Evolutionary conservation across 1,284 basidiomycete species (phyloP).

Genomic region (Naganishia cerealis): DNA sequence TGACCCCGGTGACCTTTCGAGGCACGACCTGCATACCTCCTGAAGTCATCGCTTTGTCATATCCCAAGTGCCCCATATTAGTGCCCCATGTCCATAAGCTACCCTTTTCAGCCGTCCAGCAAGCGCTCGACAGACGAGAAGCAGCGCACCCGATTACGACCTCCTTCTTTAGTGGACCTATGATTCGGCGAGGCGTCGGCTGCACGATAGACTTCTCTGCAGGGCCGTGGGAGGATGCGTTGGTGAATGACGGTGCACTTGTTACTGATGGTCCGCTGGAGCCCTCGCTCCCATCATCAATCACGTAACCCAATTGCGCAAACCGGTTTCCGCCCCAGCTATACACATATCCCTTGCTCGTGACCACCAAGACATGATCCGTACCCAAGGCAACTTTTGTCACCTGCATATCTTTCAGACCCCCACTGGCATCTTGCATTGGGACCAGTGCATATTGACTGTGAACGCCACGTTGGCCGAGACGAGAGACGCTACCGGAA

Average conservation of each 20-base stretch:
- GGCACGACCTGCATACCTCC: slow-evolving; percentile 69
- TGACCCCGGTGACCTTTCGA: slow-evolving; percentile 76
- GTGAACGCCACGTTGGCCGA: slow-evolving; percentile 69
- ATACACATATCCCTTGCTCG: slow-evolving; percentile 74
- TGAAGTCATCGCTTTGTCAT: slow-evolving; percentile 71
- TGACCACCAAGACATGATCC: slow-evolving; percentile 88
- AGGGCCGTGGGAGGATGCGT: slow-evolving; percentile 35
- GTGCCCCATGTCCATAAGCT: slow-evolving; percentile 95
- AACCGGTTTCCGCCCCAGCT: slow-evolving; percentile 91
- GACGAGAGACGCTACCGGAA: slow-evolving; percentile 52
- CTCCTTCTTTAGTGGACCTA: slow-evolving; percentile 77
- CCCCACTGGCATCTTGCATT: slow-evolving; percentile 56
- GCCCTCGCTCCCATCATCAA: slow-evolving; percentile 60
- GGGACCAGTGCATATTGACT: slow-evolving; percentile 73
- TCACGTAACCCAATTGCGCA: slow-evolving; percentile 80
- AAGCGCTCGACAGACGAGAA: slow-evolving; percentile 81
- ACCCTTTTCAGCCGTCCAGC: slow-evolving; percentile 68
- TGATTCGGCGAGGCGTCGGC: slow-evolving; percentile 70
- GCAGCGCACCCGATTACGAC: slow-evolving; percentile 79
- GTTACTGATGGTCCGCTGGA: slow-evolving; percentile 31
- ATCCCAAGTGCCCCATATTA: slow-evolving; percentile 89
- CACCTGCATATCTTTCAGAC: slow-evolving; percentile 60
- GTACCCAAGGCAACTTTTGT: slow-evolving; percentile 78
- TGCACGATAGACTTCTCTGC: slow-evolving; percentile 65
- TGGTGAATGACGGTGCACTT: slow-evolving; percentile 36